Conservation (phyloP, 1,139 yeast genomes). For the Lodderomyces oxycetoniae region DNA sequence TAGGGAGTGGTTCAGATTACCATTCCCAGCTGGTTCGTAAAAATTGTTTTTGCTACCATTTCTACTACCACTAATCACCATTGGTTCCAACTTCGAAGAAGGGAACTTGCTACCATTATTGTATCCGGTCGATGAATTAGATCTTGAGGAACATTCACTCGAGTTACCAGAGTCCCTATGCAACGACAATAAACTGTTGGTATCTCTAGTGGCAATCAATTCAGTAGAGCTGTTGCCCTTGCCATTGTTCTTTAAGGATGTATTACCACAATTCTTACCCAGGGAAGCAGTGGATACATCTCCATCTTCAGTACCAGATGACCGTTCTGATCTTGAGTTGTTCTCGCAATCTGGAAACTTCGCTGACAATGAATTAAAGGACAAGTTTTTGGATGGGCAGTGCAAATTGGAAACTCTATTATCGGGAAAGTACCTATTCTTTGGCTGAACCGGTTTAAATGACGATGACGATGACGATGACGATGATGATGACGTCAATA, state of each 20-base stretch:
- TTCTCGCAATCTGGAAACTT: constrained; percentile 5
- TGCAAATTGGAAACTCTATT: no score
- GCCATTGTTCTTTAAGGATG: no score
- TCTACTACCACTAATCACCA: background rate
- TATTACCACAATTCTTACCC: constrained; percentile 1
- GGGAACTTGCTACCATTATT: constrained; percentile 2
- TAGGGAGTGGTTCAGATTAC: constrained; percentile 4
- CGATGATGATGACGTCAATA: background rate
- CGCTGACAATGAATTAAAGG: background rate
- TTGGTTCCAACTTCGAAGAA: constrained; percentile 1
- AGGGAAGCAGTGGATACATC: constrained; percentile 5
- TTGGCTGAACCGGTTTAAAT: background rate
- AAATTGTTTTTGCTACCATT: constrained; percentile 3
- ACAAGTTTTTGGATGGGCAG: background rate
- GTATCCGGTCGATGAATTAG: constrained; percentile 5
- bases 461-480: background rate
- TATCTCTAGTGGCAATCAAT: constrained; percentile 4
- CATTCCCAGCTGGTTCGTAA: constrained; percentile 4
- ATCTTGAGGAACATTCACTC: constrained; percentile 5
- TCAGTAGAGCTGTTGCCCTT: constrained; percentile 3
- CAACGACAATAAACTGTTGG: constrained; percentile 7
- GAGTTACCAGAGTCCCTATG: constrained; percentile 7
- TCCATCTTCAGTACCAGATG: constrained; percentile 5
- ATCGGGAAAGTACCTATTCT: background rate
- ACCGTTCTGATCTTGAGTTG: constrained; percentile 7